A percentile compares a stretch with the other conserved stretches of the same genome.
These are phyloP conservation scores for Cucurbita maxima DNA, from an alignment of 306 rosid genomes.

Conservation along the genomic window DNA sequence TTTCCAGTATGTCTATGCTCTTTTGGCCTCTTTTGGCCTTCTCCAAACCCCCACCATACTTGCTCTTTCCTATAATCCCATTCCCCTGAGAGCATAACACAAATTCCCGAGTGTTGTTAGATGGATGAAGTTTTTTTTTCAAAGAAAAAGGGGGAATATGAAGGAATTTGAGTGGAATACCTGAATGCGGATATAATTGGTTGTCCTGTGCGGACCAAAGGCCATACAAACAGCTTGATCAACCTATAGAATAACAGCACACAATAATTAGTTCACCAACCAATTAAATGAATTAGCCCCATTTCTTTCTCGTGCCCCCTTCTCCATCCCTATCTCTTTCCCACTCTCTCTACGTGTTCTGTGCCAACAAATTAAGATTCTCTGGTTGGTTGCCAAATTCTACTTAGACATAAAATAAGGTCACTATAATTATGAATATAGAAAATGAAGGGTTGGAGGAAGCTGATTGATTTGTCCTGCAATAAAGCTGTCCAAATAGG, in stretches of 20 bases:
- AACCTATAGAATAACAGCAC: conserved; percentile 31
- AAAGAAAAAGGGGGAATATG: too few species aligned
- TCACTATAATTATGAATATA: background rate
- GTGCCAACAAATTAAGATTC: background rate
- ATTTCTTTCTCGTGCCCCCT: background rate
- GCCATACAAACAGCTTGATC: conserved; percentile 96
- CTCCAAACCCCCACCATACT: background rate
- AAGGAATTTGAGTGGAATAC: conserved; percentile 5
- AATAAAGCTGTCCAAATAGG: background rate
- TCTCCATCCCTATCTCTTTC: too few species aligned
- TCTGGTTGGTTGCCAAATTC: background rate
- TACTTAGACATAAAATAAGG: background rate
- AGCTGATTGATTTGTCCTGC: background rate
- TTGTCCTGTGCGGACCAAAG: conserved; percentile 44
- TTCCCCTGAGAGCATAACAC: conserved; percentile 25
- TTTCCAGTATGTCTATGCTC: conserved; percentile 25
- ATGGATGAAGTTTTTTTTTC: too few species aligned
- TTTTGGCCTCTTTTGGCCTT: conserved; percentile 8
- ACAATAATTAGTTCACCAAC: conserved; percentile 14
- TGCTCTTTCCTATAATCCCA: conserved; percentile 16
- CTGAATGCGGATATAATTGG: conserved; percentile 63
- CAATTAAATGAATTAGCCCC: conserved; percentile 5
- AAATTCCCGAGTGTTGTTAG: background rate
- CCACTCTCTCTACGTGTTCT: background rate
- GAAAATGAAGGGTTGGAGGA: background rate